Base-by-base conservation (phyloP, 1,139 yeast genomes). In the Taphrina wiesneri region DNA sequence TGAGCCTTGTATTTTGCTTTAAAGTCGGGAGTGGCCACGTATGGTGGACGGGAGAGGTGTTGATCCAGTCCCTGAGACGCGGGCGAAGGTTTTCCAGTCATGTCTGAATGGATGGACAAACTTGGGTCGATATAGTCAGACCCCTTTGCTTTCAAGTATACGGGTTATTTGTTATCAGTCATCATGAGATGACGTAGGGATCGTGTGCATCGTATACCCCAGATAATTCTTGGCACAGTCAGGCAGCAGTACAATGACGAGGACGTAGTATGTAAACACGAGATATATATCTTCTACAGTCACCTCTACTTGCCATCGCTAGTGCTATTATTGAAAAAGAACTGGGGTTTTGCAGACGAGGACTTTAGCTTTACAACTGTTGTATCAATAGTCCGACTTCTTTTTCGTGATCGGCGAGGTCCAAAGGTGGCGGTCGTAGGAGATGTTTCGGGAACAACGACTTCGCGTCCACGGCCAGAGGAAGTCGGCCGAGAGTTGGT, bases 1-100 rank as follows among this genome's bases (percentile, higher is more conserved):
- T 57, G 46, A 2, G 59, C 65, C 25, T n/a, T 25, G 39, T 45
- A 62, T n/a, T 53, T 46, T n/a, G 46, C 11, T 25, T 23, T 3
- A 25, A 62, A 62, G 26, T 43, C 46, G 5, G 26, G 21, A 11
- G 19, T 45, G 4, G 36, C 36, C 32, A 28, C 30, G 30, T 51
- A 60, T 21, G 64, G 64, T 23, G 57, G 49, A 11, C 49, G 56
- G 21, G 32, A 9, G n/a, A 26, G 45, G 13, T 26, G 36, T 26
- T 49, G 36, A 4, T 49, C 36, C 53, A 23, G 21, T n/a, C 53
- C 53, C 21, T 49, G 36, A 19, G 53, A 26, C 36, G 32, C 36
- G 5, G 53, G 15, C 39, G 53, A 5, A 11, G 53, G 34, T 17
- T 26, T 49, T 4, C 28, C 36, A 26, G 53, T 49, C 53, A 49